A percentile compares a stretch with the other conserved stretches of the same genome.
Conservation (phyloP, 306 rosid species). For the Vicia sativa region DNA sequence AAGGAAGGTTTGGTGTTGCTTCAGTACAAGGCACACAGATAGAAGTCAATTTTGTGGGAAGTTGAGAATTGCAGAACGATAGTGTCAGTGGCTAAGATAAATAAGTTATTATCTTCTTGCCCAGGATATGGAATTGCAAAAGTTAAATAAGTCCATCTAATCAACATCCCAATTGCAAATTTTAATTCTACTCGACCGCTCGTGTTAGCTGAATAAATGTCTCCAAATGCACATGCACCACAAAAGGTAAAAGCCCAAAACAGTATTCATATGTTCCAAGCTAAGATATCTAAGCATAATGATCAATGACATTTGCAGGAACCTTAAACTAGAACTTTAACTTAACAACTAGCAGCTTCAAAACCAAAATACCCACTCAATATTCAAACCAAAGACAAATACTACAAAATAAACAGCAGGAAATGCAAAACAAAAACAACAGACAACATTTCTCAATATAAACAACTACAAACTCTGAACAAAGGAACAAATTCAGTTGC, state of each 20-base stretch:
- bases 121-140: too few species aligned
- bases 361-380: slow-evolving; percentile 14
- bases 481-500: neutral
- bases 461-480: slow-evolving; percentile 10
- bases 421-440: slow-evolving; percentile 25
- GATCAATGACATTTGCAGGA: slow-evolving; percentile 2
- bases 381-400: slow-evolving; percentile 1
- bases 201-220: slow-evolving; percentile 2
- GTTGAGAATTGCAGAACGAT: too few species aligned
- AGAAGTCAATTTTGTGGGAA: too few species aligned
- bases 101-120: too few species aligned
- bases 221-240: slow-evolving; percentile 14
- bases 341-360: neutral
- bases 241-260: neutral
- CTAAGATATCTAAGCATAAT: neutral
- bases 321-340: slow-evolving; percentile 7
- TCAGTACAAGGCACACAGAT: too few species aligned
- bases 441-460: slow-evolving; percentile 1
- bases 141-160: too few species aligned
- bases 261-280: neutral
- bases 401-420: neutral
- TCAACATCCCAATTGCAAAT: neutral
- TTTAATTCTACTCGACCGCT: slow-evolving; percentile 3
- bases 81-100: too few species aligned
- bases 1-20: too few species aligned